Evolutionary conservation across 805 yeast genomes (phyloP).

Genomic region (Wickerhamomyces chambardii): DNA sequence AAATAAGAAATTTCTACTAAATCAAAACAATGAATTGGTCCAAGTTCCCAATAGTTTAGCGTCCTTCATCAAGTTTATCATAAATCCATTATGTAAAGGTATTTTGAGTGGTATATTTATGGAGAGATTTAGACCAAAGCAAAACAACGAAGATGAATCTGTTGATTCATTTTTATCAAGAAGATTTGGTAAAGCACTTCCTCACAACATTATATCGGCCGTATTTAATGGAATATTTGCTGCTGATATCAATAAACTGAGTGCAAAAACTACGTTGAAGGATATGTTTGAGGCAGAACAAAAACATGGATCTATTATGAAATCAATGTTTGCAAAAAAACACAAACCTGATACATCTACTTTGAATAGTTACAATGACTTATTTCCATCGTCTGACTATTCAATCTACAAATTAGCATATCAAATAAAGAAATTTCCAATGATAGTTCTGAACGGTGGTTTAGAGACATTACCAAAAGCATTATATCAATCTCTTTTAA

Average conservation of each 20-base stretch:
- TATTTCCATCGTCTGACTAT: slow-evolving; percentile 27
- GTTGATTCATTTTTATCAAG: slow-evolving; percentile 59
- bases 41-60: slow-evolving; percentile 41
- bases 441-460: slow-evolving; percentile 51
- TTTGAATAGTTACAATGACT: slow-evolving; percentile 28
- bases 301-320: slow-evolving; percentile 48
- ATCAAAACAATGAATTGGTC: slow-evolving; percentile 32
- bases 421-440: slow-evolving; percentile 45
- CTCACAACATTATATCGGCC: slow-evolving; percentile 67
- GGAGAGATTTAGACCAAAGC: slow-evolving; percentile 38
- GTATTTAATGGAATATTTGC: slow-evolving; percentile 87
- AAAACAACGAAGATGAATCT: slow-evolving; percentile 49
- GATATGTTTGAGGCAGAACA: slow-evolving; percentile 47
- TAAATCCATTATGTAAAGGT: slow-evolving; percentile 35
- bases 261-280: slow-evolving; percentile 55
- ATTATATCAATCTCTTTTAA: slow-evolving; percentile 27
- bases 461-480: slow-evolving; percentile 42
- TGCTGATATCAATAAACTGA: slow-evolving; percentile 61
- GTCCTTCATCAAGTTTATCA: slow-evolving; percentile 24
- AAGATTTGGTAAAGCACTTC: slow-evolving; percentile 49
- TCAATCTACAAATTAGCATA: slow-evolving; percentile 27
- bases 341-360: slow-evolving; percentile 9
- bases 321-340: slow-evolving; percentile 30
- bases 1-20: slow-evolving; percentile 62
- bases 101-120: slow-evolving; percentile 32